Conservation (phyloP, 345 rosid species). For the Arabidopsis suecica region DNA sequence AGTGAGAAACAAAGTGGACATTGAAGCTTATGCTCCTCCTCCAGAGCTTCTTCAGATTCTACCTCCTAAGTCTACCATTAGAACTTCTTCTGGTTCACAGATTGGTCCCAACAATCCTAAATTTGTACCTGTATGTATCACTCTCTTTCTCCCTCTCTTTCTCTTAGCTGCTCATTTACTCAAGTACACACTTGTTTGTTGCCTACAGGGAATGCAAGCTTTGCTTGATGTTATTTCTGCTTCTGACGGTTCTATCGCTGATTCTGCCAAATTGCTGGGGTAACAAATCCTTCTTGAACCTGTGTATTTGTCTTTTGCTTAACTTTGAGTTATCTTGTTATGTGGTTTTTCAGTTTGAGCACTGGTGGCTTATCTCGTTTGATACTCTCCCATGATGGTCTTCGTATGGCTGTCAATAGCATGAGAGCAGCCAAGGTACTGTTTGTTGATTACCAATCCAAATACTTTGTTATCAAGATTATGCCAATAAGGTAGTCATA, state of each 20-base stretch:
- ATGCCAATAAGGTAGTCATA: background rate
- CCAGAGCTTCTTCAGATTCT: conserved; percentile 85
- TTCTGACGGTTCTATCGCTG: conserved; percentile 81
- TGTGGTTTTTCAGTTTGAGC: conserved; percentile 65
- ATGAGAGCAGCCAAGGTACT: conserved; percentile 78
- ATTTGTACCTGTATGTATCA: conserved; percentile 63
- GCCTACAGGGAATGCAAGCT: conserved; percentile 86
- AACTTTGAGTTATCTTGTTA: background rate
- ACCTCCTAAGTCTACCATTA: conserved; percentile 75
- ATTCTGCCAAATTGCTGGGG: conserved; percentile 80
- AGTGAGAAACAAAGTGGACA: conserved; percentile 75
- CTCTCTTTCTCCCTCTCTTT: background rate
- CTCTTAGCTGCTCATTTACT: background rate
- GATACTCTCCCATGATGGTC: conserved; percentile 85
- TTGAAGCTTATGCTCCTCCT: conserved; percentile 72
- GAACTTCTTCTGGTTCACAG: conserved; percentile 75
- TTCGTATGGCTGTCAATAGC: conserved; percentile 80
- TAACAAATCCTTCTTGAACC: conserved; percentile 31
- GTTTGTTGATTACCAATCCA: background rate
- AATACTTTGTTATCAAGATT: conserved; percentile 12
- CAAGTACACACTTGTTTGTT: background rate
- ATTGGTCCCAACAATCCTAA: conserved; percentile 94
- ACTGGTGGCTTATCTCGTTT: conserved; percentile 92
- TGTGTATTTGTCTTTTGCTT: conserved; percentile 6
- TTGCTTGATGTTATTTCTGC: conserved; percentile 76